phyloP scores from a whole-genome alignment of 805 yeast species.

The Grigorovia humatica region DNA sequence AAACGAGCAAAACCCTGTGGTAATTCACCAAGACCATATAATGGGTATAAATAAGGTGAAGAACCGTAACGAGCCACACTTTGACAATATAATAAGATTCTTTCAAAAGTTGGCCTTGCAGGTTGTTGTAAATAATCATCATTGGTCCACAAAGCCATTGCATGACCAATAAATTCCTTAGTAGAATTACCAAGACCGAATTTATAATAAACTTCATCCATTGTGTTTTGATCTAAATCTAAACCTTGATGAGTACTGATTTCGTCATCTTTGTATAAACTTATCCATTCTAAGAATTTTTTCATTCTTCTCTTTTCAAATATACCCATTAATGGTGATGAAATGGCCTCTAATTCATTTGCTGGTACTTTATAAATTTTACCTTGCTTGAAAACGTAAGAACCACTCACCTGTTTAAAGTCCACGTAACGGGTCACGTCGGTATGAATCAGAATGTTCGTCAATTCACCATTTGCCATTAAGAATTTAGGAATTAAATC shows the following conservation, averaged over 20 bases:
- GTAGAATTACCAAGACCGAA: slow-evolving; percentile 90
- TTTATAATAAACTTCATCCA: slow-evolving; percentile 82
- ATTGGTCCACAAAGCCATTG: slow-evolving; percentile 94
- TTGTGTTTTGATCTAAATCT: slow-evolving; percentile 76
- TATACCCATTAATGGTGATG: slow-evolving; percentile 87
- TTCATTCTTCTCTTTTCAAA: slow-evolving; percentile 95
- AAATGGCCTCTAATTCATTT: slow-evolving; percentile 80
- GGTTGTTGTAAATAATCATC: slow-evolving; percentile 84
- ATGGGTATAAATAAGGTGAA: slow-evolving; percentile 91
- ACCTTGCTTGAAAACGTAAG: slow-evolving; percentile 81
- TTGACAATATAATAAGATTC: slow-evolving; percentile 75
- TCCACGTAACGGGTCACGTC: slow-evolving; percentile 93
- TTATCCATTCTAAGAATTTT: slow-evolving; percentile 80
- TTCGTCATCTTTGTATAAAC: slow-evolving; percentile 69
- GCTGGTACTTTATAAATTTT: slow-evolving; percentile 92
- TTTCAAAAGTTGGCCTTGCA: slow-evolving; percentile 82
- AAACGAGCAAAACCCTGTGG: slow-evolving; percentile 99
- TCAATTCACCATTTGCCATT: slow-evolving; percentile 96
- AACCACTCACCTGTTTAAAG: slow-evolving; percentile 93
- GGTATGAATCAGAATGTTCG: slow-evolving; percentile 89
- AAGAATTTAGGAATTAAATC: slow-evolving; percentile 93
- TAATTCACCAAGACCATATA: slow-evolving; percentile 92
- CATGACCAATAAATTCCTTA: slow-evolving; percentile 93
- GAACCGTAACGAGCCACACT: slow-evolving; percentile 93
- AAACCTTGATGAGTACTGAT: slow-evolving; percentile 74